Base-by-base conservation (phyloP, 1,139 yeast species). In the Blastobotrys serpentis region DNA sequence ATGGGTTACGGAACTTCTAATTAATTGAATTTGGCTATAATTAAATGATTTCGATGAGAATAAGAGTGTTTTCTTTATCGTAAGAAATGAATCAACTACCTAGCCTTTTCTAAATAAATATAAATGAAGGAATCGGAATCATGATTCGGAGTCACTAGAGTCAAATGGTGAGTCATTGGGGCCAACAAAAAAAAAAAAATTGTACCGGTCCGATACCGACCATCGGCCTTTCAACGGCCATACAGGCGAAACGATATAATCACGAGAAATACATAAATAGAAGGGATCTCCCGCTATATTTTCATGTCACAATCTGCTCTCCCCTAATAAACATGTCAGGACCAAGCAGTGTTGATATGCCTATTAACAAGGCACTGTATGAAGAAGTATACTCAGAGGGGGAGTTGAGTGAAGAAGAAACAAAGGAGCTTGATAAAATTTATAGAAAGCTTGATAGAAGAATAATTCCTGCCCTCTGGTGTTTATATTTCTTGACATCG, bases 401-500 rank as follows among this genome's bases (percentile, higher is more conserved):
- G 29, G 37, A 26, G 7, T 30, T 47, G 32, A 29, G 32, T 29
- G 13, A 11, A 38, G 39, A 46, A 16, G 63, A 59, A 19, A 43
- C 52, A 48, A 50, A 69, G 39, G 70, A 73, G 48, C 71, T 85
- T 49, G 82, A 84, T 59, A 71, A 68, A 44, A 73, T 86, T 39
- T 86, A 86, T 64, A 66, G 85, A 43, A 81, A 79, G 59, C 70
- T 86, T 37, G 95, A 86, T 60, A 62, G 65, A 42, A 72, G 95
- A 46, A 84, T 86, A 58, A 84, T 86, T 51, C 95, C 95, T 2
- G 92, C 94, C 0, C 71, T 87, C 49, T 87, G 95, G 95, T 70
- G 79, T 45, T 70, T 87, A 52, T 87, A 87, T 64, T 87, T 87
- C 60, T 71, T 87, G 48, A 81, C 89, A 0, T 86, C 95, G 1